Evolutionary conservation across 352 stramenopile genomes (phyloP), one percentile per base, ranked within the genome.

Genomic region (Phytophthora cactorum): DNA sequence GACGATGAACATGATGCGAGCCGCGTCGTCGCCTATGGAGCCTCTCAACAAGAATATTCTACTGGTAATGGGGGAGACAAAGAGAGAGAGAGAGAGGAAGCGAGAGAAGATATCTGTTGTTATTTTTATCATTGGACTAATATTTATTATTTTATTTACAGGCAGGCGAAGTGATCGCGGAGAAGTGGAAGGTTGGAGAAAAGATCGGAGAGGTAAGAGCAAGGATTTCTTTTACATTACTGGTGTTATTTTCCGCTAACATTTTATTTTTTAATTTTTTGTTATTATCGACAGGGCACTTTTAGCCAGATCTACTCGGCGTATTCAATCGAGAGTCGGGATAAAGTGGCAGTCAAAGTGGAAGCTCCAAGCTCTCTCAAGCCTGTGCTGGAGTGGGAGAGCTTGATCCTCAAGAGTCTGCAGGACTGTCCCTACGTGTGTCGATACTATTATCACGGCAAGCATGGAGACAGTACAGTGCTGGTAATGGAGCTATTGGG

Each of bases 281-380:
- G 14, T 57, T 50, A 5, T 59, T 22, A 22, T 22, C 22, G 43
- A 27, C 32, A 91, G 79, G 89, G 89, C 25, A 96, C 89, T 5
- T 96, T 96, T 59, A 96, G 89, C 54, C 87, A 96, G 70, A 96
- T 96, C 56, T 96, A 95, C 71, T 89, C 88, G 68, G 89, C 89
- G 34, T 93, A 90, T 43, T 88, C 84, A 45, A 69, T 95, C 31
- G 82, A 93, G 49, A 81, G 78, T 66, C 79, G 81, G 14, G 74
- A 91, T 46, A 86, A 86, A 69, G 87, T 96, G 46, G 89, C 89
- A 1, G 85, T 96, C 9, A 96, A 96, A 50, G 87, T 96, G 9
- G 89, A 96, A 68, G 87, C 89, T 12, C 87, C 87, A 8, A 96
- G 87, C 65, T 81, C 87, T 11, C 77, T 96, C 55, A 96, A 96